These are phyloP conservation scores for Sclerotiophoma versabilis DNA, from an alignment of 2,329 filamentous ascomycete genomes.

Conservation along the genomic window DNA sequence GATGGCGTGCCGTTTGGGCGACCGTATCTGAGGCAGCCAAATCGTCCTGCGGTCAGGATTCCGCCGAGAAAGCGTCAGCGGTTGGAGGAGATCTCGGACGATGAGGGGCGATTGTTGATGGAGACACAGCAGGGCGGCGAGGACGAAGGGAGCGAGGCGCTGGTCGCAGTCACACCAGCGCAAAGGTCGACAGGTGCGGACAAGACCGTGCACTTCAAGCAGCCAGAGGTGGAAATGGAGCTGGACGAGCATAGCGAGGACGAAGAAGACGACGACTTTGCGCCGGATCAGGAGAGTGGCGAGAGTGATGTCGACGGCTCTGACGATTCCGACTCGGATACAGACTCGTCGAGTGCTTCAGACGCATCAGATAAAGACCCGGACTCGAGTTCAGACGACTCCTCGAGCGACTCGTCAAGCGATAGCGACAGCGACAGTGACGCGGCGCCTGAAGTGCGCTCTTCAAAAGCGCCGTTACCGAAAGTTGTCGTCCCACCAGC, in stretches of 20 bases:
- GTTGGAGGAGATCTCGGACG: slow-evolving; percentile 31
- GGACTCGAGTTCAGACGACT: slow-evolving; percentile 38
- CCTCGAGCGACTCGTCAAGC: slow-evolving; percentile 39
- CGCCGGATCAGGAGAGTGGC: slow-evolving; percentile 25
- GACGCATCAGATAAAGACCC: slow-evolving; percentile 27
- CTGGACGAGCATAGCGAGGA: slow-evolving; percentile 27
- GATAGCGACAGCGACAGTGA: slow-evolving; percentile 51
- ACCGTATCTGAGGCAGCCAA: slow-evolving; percentile 67
- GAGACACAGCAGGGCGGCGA: slow-evolving; percentile 1
- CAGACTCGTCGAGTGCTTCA: slow-evolving; percentile 37
- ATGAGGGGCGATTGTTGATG: slow-evolving; percentile 10
- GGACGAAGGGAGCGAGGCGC: not conserved
- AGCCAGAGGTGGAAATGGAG: slow-evolving; percentile 16
- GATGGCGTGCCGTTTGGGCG: slow-evolving; percentile 87
- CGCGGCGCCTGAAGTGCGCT: slow-evolving; percentile 31
- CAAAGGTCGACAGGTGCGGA: not conserved
- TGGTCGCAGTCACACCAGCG: not conserved
- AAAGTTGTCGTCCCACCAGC: slow-evolving; percentile 1
- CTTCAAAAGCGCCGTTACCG: slow-evolving; percentile 25
- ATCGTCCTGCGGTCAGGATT: slow-evolving; percentile 72
- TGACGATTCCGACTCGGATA: slow-evolving; percentile 22
- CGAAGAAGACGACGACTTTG: slow-evolving; percentile 41
- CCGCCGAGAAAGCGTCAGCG: slow-evolving; percentile 73
- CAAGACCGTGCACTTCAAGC: slow-evolving; percentile 37
- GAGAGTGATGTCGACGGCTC: slow-evolving; percentile 16